Percentiles rank a stretch among this genome's conserved stretches.
Evolutionary conservation across 768 basidiomycete genomes (phyloP).

Genomic region (Lanmaoa pseudosensibilis): DNA sequence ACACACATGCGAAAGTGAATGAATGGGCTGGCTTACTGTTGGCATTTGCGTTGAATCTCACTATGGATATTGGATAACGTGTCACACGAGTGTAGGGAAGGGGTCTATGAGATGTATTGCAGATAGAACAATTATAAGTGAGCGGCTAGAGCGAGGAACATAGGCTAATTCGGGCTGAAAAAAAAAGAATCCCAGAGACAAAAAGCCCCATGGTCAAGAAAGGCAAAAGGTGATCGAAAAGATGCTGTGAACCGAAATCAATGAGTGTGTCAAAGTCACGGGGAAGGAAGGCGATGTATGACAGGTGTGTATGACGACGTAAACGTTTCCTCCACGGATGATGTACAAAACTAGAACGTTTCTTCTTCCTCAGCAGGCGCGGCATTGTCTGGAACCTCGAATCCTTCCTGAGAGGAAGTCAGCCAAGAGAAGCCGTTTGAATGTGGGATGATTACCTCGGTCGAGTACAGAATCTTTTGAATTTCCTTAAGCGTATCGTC

Average conservation of each 20-base stretch:
- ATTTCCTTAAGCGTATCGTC: constrained; percentile 71
- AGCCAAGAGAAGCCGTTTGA: constrained; percentile 1
- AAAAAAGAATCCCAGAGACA: background rate
- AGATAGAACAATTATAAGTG: constrained; percentile 29
- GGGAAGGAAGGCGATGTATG: constrained; percentile 4
- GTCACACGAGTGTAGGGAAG: background rate
- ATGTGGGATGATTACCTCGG: constrained; percentile 65
- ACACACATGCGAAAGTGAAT: constrained; percentile 2
- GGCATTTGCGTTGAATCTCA: too few species aligned
- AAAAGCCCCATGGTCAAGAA: constrained; percentile 12
- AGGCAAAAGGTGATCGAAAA: constrained; percentile 4
- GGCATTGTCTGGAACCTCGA: constrained; percentile 78
- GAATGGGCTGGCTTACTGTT: background rate
- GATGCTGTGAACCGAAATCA: constrained; percentile 13
- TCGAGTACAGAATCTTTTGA: constrained; percentile 91
- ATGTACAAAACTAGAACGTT: constrained; percentile 52
- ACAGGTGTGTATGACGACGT: constrained; percentile 8
- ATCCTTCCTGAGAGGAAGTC: constrained; percentile 68
- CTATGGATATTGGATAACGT: background rate
- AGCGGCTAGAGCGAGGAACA: constrained; percentile 17
- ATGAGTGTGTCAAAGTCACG: constrained; percentile 19
- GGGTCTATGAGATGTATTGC: constrained; percentile 28
- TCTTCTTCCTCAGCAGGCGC: constrained; percentile 73
- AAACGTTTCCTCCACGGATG: constrained; percentile 7
- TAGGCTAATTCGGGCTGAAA: constrained; percentile 21